Conservation (phyloP, 116 monocot species). For the Iris pallida region DNA sequence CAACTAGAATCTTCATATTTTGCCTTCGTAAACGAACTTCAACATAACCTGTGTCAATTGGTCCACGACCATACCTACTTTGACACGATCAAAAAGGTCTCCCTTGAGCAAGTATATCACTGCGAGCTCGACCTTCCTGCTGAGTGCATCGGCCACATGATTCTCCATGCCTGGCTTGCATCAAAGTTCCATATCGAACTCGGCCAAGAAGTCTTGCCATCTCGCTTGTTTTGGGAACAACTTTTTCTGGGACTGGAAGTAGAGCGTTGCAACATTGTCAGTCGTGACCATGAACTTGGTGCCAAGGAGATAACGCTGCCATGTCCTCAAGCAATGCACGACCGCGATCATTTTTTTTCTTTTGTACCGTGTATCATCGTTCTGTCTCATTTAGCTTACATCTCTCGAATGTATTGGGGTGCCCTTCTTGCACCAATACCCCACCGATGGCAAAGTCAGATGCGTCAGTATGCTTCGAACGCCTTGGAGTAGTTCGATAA, state of each 20-base stretch:
- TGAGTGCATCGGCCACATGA: not conserved
- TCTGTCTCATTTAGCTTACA: not conserved
- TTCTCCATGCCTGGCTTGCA: not conserved
- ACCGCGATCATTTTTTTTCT: not conserved
- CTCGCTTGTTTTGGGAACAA: not conserved
- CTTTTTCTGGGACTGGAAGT: not conserved
- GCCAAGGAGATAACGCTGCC: not conserved
- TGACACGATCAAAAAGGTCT: not conserved
- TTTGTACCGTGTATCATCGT: not conserved
- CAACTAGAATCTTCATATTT: too few species aligned
- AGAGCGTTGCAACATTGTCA: not conserved
- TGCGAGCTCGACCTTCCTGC: not conserved
- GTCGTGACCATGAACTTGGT: not conserved
- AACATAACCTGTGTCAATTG: not conserved
- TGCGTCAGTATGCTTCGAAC: not conserved
- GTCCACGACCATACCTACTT: not conserved
- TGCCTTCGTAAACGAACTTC: too few species aligned
- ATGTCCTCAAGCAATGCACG: not conserved
- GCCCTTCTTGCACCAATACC: not conserved
- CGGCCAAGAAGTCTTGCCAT: conserved; percentile 4
- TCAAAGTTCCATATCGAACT: not conserved
- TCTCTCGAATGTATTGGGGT: not conserved
- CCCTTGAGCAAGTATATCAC: too few species aligned
- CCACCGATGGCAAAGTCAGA: not conserved
- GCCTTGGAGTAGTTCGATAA: not conserved